Percentiles rank a stretch among this genome's conserved stretches.
These are phyloP conservation scores for Tetraselmis chui DNA, from an alignment of 139 green algal species.

Conservation along the genomic window DNA sequence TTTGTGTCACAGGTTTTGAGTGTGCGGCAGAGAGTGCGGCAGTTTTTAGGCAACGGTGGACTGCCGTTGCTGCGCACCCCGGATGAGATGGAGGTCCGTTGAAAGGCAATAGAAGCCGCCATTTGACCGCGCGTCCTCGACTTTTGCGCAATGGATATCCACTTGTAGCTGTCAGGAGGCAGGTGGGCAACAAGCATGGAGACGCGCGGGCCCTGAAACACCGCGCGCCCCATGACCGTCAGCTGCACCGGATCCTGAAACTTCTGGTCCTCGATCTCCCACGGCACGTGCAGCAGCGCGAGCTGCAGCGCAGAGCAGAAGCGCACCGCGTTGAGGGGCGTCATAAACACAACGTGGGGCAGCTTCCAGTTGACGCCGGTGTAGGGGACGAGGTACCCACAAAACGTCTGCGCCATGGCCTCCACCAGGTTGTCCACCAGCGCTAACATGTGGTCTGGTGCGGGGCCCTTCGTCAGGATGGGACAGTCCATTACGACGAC, in stretches of 20 bases:
- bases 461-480: background rate
- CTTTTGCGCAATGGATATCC: background rate
- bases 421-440: background rate
- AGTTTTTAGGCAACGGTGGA: too few species aligned
- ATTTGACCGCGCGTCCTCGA: background rate
- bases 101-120: too few species aligned
- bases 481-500: background rate
- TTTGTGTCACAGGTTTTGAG: too few species aligned
- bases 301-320: background rate
- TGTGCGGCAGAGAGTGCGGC: too few species aligned
- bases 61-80: too few species aligned
- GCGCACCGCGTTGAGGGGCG: background rate
- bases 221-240: background rate
- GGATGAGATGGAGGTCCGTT: too few species aligned
- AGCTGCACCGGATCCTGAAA: background rate
- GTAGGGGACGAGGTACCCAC: background rate
- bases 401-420: background rate
- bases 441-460: background rate
- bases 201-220: background rate
- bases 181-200: background rate
- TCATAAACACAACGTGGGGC: background rate
- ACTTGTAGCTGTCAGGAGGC: background rate
- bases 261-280: background rate
- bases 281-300: background rate
- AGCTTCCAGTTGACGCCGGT: background rate